Conservation (phyloP, 345 rosid genomes). For the Crucihimalaya himalaica region DNA sequence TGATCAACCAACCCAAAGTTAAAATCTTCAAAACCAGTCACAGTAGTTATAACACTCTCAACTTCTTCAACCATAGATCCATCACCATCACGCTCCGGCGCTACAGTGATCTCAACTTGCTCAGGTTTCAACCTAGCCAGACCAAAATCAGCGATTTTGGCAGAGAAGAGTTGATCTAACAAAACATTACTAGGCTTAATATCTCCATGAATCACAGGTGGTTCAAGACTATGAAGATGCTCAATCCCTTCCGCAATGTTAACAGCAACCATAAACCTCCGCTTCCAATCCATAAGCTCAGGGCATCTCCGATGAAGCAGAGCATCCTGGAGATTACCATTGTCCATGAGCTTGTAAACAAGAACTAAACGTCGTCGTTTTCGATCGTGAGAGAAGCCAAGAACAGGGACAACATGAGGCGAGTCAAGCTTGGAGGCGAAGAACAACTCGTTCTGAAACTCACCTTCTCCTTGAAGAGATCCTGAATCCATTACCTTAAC, state of each 20-base stretch:
- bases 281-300: constrained; percentile 68
- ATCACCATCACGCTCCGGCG: constrained; percentile 37
- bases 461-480: constrained; percentile 92
- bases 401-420: constrained; percentile 60
- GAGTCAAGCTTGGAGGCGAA: constrained; percentile 76
- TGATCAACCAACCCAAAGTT: constrained; percentile 60
- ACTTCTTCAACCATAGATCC: constrained; percentile 70
- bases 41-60: constrained; percentile 64
- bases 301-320: constrained; percentile 70
- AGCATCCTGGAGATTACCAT: constrained; percentile 90
- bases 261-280: constrained; percentile 55
- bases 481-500: constrained; percentile 94
- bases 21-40: constrained; percentile 66
- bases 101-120: constrained; percentile 39
- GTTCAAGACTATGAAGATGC: constrained; percentile 69
- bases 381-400: constrained; percentile 76
- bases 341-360: constrained; percentile 80
- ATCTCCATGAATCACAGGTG: constrained; percentile 92
- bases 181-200: constrained; percentile 87
- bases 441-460: constrained; percentile 91
- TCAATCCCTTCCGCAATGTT: constrained; percentile 76
- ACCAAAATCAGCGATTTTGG: constrained; percentile 91
- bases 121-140: constrained; percentile 71
- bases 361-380: constrained; percentile 72
- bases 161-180: constrained; percentile 64